Conservation (phyloP, 1,284 basidiomycete species). For the Naganishia cerealis region DNA sequence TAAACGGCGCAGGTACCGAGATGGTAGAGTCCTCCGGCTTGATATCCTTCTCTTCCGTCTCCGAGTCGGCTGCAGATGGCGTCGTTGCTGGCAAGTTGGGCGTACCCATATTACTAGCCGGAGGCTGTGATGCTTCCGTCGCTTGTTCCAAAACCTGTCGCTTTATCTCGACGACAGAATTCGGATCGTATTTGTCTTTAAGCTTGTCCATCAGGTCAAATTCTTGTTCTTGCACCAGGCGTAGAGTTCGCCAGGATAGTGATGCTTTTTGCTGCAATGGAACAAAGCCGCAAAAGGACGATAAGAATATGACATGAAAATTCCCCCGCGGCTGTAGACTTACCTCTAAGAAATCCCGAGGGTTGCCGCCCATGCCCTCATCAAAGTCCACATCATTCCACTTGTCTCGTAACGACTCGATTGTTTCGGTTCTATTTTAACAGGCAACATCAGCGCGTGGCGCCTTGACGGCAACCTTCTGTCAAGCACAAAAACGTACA, state of each 20-base stretch:
- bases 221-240: constrained; percentile 21
- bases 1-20: background rate
- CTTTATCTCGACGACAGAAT: constrained; percentile 13
- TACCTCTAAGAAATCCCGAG: constrained; percentile 23
- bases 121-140: background rate
- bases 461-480: background rate
- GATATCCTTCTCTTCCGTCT: constrained; percentile 1
- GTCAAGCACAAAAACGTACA: background rate
- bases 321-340: background rate
- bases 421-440: constrained; percentile 3
- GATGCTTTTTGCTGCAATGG: constrained; percentile 25
- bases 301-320: background rate
- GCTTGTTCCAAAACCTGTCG: background rate
- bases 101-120: constrained; percentile 1
- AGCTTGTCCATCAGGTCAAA: constrained; percentile 25
- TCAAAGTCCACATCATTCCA: constrained; percentile 25
- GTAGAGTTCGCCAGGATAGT: constrained; percentile 20
- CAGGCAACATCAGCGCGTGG: background rate
- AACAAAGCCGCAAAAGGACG: background rate
- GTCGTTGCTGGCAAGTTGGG: constrained; percentile 11
- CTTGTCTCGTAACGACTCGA: constrained; percentile 13
- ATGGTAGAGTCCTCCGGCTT: background rate
- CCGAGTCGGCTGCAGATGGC: constrained; percentile 8
- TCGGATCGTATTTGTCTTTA: constrained; percentile 24
- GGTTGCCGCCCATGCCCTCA: constrained; percentile 12